Evolutionary conservation across 2,329 filamentous ascomycete species (phyloP).

Genomic region (Fusarium oligoseptatum): DNA sequence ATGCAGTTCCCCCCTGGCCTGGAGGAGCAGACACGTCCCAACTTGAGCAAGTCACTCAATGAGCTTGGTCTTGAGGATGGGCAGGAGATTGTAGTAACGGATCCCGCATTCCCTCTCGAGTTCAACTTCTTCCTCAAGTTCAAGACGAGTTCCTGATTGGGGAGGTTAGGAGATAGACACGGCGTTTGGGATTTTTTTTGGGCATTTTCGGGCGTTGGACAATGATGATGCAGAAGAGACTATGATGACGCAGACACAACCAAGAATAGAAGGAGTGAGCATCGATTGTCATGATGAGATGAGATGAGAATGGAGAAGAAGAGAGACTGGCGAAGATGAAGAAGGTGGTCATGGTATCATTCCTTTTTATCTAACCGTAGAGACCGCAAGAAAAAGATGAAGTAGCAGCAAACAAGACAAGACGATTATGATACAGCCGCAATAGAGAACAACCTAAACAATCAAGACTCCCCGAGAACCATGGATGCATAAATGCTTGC

Average conservation of each 20-base stretch:
- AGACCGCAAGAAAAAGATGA: conserved; percentile 38
- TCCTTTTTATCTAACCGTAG: conserved; percentile 50
- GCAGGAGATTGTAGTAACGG: conserved; percentile 91
- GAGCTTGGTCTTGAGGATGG: conserved; percentile 81
- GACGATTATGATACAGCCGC: conserved; percentile 42
- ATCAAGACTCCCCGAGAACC: conserved; percentile 34
- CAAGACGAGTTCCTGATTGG: conserved; percentile 44
- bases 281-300: conserved; percentile 46
- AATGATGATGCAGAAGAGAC: conserved; percentile 12
- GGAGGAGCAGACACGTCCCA: conserved; percentile 86
- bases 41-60: conserved; percentile 81
- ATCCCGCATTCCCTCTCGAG: conserved; percentile 86
- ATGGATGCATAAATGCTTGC: not conserved
- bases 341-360: conserved; percentile 52
- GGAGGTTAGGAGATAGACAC: conserved; percentile 6
- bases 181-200: conserved; percentile 31
- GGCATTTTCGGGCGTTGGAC: conserved; percentile 49
- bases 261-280: conserved; percentile 43
- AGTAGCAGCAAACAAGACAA: conserved; percentile 22
- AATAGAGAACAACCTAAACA: conserved; percentile 8
- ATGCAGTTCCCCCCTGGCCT: conserved; percentile 87
- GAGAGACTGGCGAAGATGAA: conserved; percentile 23
- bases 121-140: conserved; percentile 70
- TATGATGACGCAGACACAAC: conserved; percentile 15
- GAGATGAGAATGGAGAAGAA: conserved; percentile 10